Base-by-base conservation (phyloP, 192 early-diverging fungal genomes). In the Backusella parvicylindrica region DNA sequence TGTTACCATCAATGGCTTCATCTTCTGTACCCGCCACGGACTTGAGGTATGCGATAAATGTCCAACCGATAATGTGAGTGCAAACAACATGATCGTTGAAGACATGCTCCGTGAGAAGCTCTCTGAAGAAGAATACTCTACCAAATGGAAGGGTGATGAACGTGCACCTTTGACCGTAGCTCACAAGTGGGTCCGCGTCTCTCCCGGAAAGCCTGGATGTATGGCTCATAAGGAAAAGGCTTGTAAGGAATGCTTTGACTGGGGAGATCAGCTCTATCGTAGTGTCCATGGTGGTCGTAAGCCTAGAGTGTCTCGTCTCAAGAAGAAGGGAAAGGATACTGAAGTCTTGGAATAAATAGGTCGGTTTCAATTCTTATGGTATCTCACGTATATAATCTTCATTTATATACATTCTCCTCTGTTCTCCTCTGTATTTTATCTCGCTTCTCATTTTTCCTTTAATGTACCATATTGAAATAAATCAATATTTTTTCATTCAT, bases 111-210 rank as follows among this genome's bases (percentile, higher is more conserved):
- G 69, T 37, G 75, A 81, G 4, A 72, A 50, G 26, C 72, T 76
- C 13, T 36, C 71, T 49, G 75, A 81, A 41, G 71, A 73, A 37
- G 79, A 81, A 50, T 73, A 56, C 31, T 3, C 16, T 3, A 40
- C 75, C 26, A 81, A 81, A 43, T 81, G 79, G 79, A 76, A 77
- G 18, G 79, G 79, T 0, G 79, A 81, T 71, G 79, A 81, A 3
- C 75, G 79, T 38, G 37, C 67, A 11, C 79, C 79, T 16, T 76
- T 81, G 21, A 41, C 12, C 4, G 67, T 77, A 12, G 12, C 75
- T 35, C 75, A 77, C 35, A 69, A 68, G 49, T 81, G 75, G 75
- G 65, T 71, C 21, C 71, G 72, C 18, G 28, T 79, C 21, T 69
- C 41, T 33, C 38, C 43, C 18, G 79, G 79, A 33, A 81, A 81